Evolutionary conservation across 768 basidiomycete species (phyloP).

Genomic region (Lentinus brumalis): DNA sequence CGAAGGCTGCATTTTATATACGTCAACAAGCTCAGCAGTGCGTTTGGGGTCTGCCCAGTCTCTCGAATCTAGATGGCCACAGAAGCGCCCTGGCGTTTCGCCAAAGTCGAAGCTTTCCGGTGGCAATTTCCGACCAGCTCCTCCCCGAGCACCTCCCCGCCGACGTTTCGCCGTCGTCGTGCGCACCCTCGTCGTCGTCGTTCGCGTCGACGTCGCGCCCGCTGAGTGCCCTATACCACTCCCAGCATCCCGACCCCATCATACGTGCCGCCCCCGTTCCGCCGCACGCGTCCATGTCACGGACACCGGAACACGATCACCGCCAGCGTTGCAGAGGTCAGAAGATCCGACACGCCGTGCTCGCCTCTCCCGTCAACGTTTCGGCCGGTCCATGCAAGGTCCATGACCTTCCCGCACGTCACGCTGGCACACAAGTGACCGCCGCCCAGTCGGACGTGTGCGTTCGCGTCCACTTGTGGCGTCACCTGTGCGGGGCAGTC

Average conservation of each 20-base stretch:
- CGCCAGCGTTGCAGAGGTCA: background rate
- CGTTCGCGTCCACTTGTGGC: background rate
- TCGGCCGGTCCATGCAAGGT: slow-evolving; percentile 18
- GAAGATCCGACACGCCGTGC: slow-evolving; percentile 15
- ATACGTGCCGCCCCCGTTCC: background rate
- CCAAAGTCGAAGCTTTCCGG: background rate
- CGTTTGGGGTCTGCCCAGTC: background rate
- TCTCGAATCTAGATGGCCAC: slow-evolving; percentile 2
- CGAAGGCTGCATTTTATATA: slow-evolving; percentile 14
- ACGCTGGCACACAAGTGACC: background rate
- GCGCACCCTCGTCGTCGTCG: background rate
- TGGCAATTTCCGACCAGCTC: too few relatives aligned
- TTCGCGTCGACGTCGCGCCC: background rate
- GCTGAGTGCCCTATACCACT: background rate
- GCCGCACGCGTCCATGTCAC: background rate
- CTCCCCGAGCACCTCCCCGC: background rate
- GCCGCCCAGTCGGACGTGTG: background rate
- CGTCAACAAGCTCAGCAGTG: slow-evolving; percentile 1
- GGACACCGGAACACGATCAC: slow-evolving; percentile 1
- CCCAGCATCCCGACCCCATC: background rate
- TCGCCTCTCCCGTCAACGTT: slow-evolving; percentile 1
- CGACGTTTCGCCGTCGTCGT: background rate
- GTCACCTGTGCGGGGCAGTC: background rate
- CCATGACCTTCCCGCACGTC: background rate
- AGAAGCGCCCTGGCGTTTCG: slow-evolving; percentile 7